Conservation (phyloP, 805 yeast genomes). For the Candida insectorum region DNA sequence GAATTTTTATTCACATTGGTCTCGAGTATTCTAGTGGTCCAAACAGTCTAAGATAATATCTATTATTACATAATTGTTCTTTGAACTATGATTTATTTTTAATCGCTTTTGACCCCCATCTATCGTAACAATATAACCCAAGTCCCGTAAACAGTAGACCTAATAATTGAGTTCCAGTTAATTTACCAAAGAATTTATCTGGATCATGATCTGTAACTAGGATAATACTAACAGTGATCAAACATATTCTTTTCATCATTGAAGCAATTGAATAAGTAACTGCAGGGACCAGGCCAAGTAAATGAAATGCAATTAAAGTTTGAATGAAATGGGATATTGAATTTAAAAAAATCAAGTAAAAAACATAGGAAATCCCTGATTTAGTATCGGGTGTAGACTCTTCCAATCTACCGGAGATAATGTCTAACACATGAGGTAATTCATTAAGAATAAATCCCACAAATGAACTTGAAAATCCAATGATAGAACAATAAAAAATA, state of each 20-base stretch:
- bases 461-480: slow-evolving; percentile 69
- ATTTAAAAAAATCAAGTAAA: slow-evolving; percentile 54
- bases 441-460: slow-evolving; percentile 72
- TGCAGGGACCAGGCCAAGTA: slow-evolving; percentile 78
- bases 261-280: slow-evolving; percentile 84
- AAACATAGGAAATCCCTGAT: slow-evolving; percentile 31
- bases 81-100: no score
- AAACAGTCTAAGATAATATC: no score
- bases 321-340: slow-evolving; percentile 79
- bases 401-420: slow-evolving; percentile 13
- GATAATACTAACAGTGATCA: slow-evolving; percentile 71
- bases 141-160: slow-evolving; percentile 51
- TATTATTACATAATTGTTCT: no score
- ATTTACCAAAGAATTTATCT: slow-evolving; percentile 25
- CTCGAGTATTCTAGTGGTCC: no score
- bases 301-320: slow-evolving; percentile 75
- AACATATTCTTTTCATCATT: slow-evolving; percentile 82
- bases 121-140: slow-evolving; percentile 63
- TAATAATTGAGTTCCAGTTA: slow-evolving; percentile 42
- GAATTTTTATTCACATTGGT: no score
- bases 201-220: slow-evolving; percentile 36
- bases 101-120: slow-evolving; percentile 46
- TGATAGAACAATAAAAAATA: slow-evolving; percentile 72
- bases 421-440: slow-evolving; percentile 29
- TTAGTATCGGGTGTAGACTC: slow-evolving; percentile 14